Evolutionary conservation across 208 protist species (phyloP), one percentile per base, ranked within the genome.

Genomic region (Herpetomonas samuelpessoai): DNA sequence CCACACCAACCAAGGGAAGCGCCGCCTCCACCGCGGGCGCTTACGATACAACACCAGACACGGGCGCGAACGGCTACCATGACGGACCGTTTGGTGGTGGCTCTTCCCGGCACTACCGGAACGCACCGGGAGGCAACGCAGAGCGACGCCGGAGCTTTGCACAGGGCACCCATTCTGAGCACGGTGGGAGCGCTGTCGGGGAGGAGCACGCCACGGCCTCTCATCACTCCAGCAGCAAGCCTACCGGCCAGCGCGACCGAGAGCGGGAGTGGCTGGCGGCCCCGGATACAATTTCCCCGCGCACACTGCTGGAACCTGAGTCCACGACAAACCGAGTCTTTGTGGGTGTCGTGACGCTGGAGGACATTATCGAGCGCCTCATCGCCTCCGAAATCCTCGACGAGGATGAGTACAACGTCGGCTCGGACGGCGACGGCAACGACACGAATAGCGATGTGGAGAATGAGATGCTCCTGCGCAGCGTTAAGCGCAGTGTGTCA

Each of bases 371-470:
- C 54, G 87, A 93, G 65, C 38, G 74, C 30, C 62, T 91, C 9
- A 88, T 93, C 26, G 72, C 70, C 10, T 48, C 68, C 1, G 81
- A 93, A 41, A 93, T 93, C 26, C 86, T 82, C 65, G 87, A 93
- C 67, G 87, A 93, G 66, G 79, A 93, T 55, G 81, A 88, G 57
- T 70, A 62, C 62, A 18, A 31, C 24, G 30, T 6, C 51, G 35
- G 1, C 14, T 19, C 28, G 2, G 18, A 6, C 21, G 57, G 60
- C 22, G 18, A 18, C 22, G 48, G 19, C 18, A 24, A 14, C 12
- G 60, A 71, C 29, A 49, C 26, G 19, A 30, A 65, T 19, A 18
- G 10, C 30, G 62, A 67, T 29, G 3, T 35, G 39, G 6, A 54
- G 25, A 27, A 16, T 9, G 55, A 50, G 16, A 22, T 48, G 44